Conservation (phyloP, 306 rosid species). For the Rubus parviflorus region DNA sequence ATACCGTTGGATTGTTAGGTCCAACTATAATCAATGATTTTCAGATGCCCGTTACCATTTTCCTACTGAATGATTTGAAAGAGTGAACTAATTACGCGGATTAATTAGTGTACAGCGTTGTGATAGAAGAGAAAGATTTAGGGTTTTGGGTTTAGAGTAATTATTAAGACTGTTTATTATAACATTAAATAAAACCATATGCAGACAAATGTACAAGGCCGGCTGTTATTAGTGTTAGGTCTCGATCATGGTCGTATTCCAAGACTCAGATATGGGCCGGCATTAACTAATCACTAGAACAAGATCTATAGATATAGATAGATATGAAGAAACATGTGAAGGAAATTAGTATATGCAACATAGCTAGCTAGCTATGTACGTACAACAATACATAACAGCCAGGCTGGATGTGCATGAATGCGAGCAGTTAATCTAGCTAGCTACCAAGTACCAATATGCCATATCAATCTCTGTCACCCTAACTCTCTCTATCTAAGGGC, state of each 20-base stretch:
- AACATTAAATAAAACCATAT: background rate
- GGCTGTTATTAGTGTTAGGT: background rate
- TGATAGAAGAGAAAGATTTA: no score
- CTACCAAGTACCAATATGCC: background rate
- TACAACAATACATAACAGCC: background rate
- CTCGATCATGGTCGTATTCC: background rate
- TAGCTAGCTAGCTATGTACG: background rate
- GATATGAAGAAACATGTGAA: background rate
- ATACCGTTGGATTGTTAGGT: background rate
- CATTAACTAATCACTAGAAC: conserved; percentile 1
- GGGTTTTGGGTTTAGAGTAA: no score
- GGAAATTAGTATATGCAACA: background rate
- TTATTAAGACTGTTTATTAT: no score
- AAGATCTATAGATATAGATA: background rate
- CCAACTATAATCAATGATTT: background rate
- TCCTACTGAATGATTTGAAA: no score
- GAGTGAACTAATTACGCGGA: no score
- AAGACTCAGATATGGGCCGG: background rate
- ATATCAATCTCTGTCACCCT: background rate
- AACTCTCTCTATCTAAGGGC: background rate
- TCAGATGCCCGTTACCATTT: background rate
- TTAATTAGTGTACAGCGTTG: no score
- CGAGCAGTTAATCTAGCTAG: background rate
- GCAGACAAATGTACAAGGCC: background rate
- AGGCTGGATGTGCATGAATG: background rate